These are phyloP conservation scores for Solanum tacnaense DNA, from an alignment of 257 asterid species.

Conservation along the genomic window DNA sequence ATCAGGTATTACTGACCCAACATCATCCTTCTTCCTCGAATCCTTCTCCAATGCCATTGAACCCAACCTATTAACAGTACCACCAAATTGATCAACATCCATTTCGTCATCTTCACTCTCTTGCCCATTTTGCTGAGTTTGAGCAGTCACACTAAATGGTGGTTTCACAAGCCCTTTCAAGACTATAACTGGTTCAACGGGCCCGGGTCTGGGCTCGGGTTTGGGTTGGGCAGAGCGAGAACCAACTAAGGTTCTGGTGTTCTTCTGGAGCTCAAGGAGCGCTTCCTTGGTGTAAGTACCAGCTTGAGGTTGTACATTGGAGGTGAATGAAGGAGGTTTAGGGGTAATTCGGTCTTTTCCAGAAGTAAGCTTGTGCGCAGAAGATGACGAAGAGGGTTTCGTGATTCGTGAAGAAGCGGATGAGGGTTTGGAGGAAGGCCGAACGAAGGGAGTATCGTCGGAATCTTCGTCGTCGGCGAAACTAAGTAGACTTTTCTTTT, in stretches of 20 bases:
- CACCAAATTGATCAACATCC: conserved; percentile 12
- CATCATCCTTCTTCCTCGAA: conserved; percentile 23
- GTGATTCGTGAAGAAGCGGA: conserved; percentile 32
- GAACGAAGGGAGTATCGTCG: conserved; percentile 31
- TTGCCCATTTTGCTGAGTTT: conserved; percentile 8
- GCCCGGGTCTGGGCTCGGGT: conserved; percentile 30
- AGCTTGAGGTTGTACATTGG: conserved; percentile 92
- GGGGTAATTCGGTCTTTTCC: conserved; percentile 46
- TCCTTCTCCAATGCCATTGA: conserved; percentile 34
- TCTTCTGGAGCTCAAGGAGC: conserved; percentile 91
- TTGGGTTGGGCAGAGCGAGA: conserved; percentile 39
- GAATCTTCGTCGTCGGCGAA: conserved; percentile 68
- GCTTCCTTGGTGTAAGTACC: conserved; percentile 89
- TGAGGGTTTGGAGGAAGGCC: conserved; percentile 39
- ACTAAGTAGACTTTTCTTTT: conserved; percentile 67
- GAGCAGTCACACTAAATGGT: conserved; percentile 22
- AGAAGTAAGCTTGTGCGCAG: conserved; percentile 53
- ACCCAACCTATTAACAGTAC: conserved; percentile 25
- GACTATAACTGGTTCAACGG: conserved; percentile 33
- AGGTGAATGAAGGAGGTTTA: conserved; percentile 44
- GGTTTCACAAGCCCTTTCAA: conserved; percentile 82
- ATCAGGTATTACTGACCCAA: conserved; percentile 40
- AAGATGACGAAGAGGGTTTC: conserved; percentile 39
- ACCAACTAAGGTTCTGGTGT: conserved; percentile 63
- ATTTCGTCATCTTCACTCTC: conserved; percentile 21